Base-by-base conservation (phyloP, 164 flowering plant species). In the Vitis riparia region DNA sequence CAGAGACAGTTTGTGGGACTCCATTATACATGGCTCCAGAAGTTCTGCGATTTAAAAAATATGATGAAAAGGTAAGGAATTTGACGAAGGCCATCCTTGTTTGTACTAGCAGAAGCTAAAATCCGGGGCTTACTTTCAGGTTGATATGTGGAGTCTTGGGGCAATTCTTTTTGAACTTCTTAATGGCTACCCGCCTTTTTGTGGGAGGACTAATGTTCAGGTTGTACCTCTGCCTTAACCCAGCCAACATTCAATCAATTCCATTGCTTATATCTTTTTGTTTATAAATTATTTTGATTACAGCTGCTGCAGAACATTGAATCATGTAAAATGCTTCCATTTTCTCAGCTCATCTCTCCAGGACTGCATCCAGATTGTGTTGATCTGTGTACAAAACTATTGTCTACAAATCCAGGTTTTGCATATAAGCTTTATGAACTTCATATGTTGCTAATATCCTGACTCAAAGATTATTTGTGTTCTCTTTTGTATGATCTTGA, bases 1-100 rank as follows among this genome's bases (percentile, higher is more conserved):
- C 78, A 1, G 89, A 87, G 70, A 88, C 85, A 17, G 86, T 88
- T 52, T 90, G 91, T 76, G 91, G 92, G 1, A 79, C 92, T 8
- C 89, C 88, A 47, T 70, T 78, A 11, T 90, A 88, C 82, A 86
- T 90, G 94, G 94, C 91, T 73, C 94, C 92, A 8, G 94, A 86
- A 82, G 78, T 88, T 64, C 75, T 88, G 52, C 81, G 80, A 53
- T 88, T 86, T 69, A 83, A 86, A 71, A 79, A 70, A 75, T 88
- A 90, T 59, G 81, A 90, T 84, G 84, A 79, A 37, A 90, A 85
- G 87, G 92, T 87, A 59, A 57, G 56, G 10, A 49, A 37, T 6
- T 60, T 32, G 17, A 30, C 1, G 30, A 27, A 29, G 10, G 51
- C 32, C 19, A 50, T 52, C 30, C 44, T 60, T 1, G 48, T 3